A percentile compares a stretch with the other conserved stretches of the same genome.
Evolutionary conservation across 2,329 filamentous ascomycete species (phyloP).

Genomic region (Coniochaeta sp.): DNA sequence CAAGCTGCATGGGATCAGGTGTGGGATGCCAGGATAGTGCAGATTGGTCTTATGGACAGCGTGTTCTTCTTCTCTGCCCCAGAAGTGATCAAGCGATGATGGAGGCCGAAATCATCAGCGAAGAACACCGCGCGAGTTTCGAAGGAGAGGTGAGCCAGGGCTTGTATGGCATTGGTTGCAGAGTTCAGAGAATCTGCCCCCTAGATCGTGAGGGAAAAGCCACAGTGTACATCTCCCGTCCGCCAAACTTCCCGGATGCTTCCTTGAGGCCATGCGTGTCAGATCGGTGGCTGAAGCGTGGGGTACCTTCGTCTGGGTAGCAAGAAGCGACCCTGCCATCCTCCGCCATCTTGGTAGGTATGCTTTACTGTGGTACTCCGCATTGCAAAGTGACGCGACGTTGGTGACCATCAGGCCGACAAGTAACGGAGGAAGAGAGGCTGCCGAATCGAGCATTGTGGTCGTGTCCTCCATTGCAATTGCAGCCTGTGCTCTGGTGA

Average conservation of each 20-base stretch:
- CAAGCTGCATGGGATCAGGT: conserved; percentile 10
- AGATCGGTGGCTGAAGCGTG: not conserved
- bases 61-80: too few relatives aligned
- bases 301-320: not conserved
- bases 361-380: not conserved
- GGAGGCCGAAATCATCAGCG: not conserved
- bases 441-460: not conserved
- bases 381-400: not conserved
- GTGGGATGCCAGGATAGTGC: not conserved
- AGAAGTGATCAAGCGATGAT: too few relatives aligned
- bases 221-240: too few relatives aligned
- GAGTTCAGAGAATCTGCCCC: too few relatives aligned
- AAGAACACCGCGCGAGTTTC: too few relatives aligned
- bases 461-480: not conserved
- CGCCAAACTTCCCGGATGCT: not conserved
- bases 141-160: not conserved
- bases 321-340: too few relatives aligned
- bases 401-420: not conserved
- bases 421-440: not conserved
- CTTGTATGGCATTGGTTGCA: too few relatives aligned
- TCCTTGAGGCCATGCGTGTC: not conserved
- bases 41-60: too few relatives aligned
- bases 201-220: too few relatives aligned
- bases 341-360: not conserved
- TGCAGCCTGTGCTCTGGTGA: not conserved